phyloP scores from a whole-genome alignment of 1,139 yeast species.

The Blastobotrys serpentis region DNA sequence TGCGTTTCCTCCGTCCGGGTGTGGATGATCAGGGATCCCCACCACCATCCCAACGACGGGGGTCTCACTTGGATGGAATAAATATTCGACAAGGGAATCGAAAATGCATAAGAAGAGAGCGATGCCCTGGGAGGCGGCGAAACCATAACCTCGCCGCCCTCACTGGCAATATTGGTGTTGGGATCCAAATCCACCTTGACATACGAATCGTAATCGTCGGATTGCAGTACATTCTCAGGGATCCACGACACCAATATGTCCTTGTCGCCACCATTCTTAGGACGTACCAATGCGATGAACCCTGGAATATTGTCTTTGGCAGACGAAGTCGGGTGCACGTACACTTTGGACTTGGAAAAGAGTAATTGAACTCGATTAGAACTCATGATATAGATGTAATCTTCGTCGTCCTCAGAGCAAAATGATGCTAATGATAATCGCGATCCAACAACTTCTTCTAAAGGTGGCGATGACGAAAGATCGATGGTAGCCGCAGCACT shows the following conservation, averaged over 20 bases:
- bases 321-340: conserved; percentile 74
- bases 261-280: conserved; percentile 50
- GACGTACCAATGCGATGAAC: conserved; percentile 60
- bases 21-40: conserved; percentile 78
- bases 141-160: conserved; percentile 41
- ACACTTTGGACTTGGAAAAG: conserved; percentile 48
- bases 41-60: conserved; percentile 88
- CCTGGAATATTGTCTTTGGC: conserved; percentile 80
- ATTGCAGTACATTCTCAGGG: conserved; percentile 58
- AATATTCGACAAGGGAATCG: conserved; percentile 56
- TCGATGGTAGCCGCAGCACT: conserved; percentile 1
- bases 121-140: conserved; percentile 54
- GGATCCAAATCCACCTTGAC: conserved; percentile 54
- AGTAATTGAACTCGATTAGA: conserved; percentile 34
- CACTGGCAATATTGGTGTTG: conserved; percentile 14
- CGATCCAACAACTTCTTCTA: background rate
- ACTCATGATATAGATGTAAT: background rate
- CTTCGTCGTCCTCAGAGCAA: conserved; percentile 6
- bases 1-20: conserved; percentile 64
- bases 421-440: background rate
- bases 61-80: conserved; percentile 80
- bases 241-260: conserved; percentile 73
- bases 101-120: conserved; percentile 63
- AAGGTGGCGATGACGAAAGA: conserved; percentile 4
- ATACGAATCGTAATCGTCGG: conserved; percentile 51